A percentile compares a stretch with the other conserved stretches of the same genome.
phyloP scores from a whole-genome alignment of 352 stramenopile genomes.

The Globisporangium cystogenes region DNA sequence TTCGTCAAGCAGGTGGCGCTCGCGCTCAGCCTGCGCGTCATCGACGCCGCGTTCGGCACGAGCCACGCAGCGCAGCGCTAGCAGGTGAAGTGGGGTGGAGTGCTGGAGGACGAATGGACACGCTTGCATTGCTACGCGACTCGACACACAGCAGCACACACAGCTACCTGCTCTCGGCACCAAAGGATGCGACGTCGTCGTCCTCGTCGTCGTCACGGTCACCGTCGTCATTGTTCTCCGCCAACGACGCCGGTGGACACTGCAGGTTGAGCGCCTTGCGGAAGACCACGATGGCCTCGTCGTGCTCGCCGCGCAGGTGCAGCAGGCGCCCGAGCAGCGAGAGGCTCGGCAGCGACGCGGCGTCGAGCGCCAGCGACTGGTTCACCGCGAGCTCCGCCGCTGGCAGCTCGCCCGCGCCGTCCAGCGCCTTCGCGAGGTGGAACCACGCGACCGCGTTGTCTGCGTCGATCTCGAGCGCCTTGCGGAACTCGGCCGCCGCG shows the following conservation, averaged over 20 bases:
- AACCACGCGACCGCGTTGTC: slow-evolving; percentile 40
- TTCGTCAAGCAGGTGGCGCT: slow-evolving; percentile 39
- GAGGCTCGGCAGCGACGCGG: slow-evolving; percentile 39
- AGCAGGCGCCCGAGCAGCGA: slow-evolving; percentile 61
- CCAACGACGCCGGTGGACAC: slow-evolving; percentile 14
- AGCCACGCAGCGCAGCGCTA: slow-evolving; percentile 21
- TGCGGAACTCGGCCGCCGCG: slow-evolving; percentile 35
- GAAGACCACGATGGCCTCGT: slow-evolving; percentile 67
- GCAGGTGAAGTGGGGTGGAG: too few species aligned
- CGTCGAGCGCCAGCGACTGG: slow-evolving; percentile 36
- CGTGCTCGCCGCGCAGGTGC: slow-evolving; percentile 55
- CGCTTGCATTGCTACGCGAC: too few species aligned
- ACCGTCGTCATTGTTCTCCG: background rate
- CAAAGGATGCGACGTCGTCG: too few species aligned
- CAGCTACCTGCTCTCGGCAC: too few species aligned
- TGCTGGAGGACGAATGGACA: background rate
- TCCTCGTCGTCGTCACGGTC: too few species aligned
- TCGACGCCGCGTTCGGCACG: slow-evolving; percentile 47
- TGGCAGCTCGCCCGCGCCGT: slow-evolving; percentile 29
- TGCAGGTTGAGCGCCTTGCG: slow-evolving; percentile 51
- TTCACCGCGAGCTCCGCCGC: slow-evolving; percentile 47
- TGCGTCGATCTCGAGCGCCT: slow-evolving; percentile 30
- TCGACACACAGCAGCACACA: too few species aligned
- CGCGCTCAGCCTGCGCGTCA: slow-evolving; percentile 32
- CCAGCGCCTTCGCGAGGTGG: slow-evolving; percentile 57